Base-by-base conservation (phyloP, 2,329 filamentous ascomycete genomes). In the Dothideomycetidae sp. region DNA sequence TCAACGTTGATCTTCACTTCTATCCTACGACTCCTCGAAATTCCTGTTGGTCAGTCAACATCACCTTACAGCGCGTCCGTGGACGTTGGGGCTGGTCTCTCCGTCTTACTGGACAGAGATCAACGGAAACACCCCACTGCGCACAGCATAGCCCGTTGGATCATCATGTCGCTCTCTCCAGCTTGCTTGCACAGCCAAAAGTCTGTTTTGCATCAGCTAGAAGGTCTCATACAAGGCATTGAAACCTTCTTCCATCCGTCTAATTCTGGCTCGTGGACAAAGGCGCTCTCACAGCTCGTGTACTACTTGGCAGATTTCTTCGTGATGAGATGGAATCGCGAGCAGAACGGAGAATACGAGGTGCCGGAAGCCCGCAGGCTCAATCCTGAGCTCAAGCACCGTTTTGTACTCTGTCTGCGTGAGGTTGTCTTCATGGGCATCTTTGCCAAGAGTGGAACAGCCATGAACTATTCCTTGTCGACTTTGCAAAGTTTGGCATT, bases 221-320 rank as follows among this genome's bases (percentile, higher is more conserved):
- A 98, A 56, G 88, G 83, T 1, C 67, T 98, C 36, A 81, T 98
- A 48, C 81, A 96, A 56, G 90, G 86, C 2, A 80, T 96, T 32
- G 90, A 98, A 57, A 98, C 90, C 1, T 98, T 98, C 59, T 98
- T 94, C 66, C 90, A 98, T 51, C 90, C 90, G 2, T 98, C 90
- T 2, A 98, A 98, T 56, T 82, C 88, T 36, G 90, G 90, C 10
- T 66, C 66, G 10, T 98, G 90, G 90, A 93, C 88, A 1, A 84
- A 76, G 50, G 81, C 88, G 46, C 64, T 98, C 30, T 80, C 85
- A 3, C 88, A 96, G 57, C 68, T 98, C 37, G 82, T 90, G 4
- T 86, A 86, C 55, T 93, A 93, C 57, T 67, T 98, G 4, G 79
- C 86, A 2, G 90, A 98, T 55, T 86, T 93, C 50, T 98, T 98